A percentile compares a stretch with the other conserved stretches of the same genome.
phyloP scores from a whole-genome alignment of 129 eudicot genomes.

The Deinandra increscens region DNA sequence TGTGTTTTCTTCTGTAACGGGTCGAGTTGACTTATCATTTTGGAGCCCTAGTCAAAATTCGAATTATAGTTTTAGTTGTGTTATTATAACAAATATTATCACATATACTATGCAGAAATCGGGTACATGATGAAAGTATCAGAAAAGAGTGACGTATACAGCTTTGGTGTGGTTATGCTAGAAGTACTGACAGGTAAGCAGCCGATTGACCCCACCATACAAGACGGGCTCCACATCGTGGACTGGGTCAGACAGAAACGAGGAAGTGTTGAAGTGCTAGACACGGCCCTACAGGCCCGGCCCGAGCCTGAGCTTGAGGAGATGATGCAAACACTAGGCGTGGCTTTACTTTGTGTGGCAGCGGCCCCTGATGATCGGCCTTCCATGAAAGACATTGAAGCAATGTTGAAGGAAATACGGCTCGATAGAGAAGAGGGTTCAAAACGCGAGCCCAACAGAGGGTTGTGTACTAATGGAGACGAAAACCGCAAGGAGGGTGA shows the following conservation, averaged over 20 bases:
- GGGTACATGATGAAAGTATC: slow-evolving; percentile 98
- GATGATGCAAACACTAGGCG: slow-evolving; percentile 87
- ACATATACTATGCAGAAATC: slow-evolving; percentile 49
- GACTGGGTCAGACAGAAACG: slow-evolving; percentile 83
- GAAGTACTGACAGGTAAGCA: slow-evolving; percentile 92
- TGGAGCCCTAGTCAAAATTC: background rate
- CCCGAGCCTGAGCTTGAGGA: slow-evolving; percentile 80
- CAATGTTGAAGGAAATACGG: slow-evolving; percentile 76
- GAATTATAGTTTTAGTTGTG: background rate
- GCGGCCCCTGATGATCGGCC: slow-evolving; percentile 88
- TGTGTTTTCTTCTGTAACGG: background rate
- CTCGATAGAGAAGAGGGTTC: slow-evolving; percentile 56
- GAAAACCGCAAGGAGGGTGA: slow-evolving; percentile 30
- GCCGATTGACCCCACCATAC: slow-evolving; percentile 93
- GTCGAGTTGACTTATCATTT: background rate
- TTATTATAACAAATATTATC: background rate
- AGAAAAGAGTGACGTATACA: slow-evolving; percentile 92
- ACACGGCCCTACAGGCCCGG: slow-evolving; percentile 40
- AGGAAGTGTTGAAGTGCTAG: slow-evolving; percentile 56
- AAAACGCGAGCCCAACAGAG: slow-evolving; percentile 51
- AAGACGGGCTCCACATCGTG: slow-evolving; percentile 86
- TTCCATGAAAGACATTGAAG: slow-evolving; percentile 81
- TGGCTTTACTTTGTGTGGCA: slow-evolving; percentile 81
- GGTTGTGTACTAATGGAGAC: slow-evolving; percentile 29
- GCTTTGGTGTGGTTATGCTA: slow-evolving; percentile 88